A percentile compares a stretch with the other conserved stretches of the same genome.
Conservation (phyloP, 1,284 basidiomycete species). For the Moesziomyces sp. region DNA sequence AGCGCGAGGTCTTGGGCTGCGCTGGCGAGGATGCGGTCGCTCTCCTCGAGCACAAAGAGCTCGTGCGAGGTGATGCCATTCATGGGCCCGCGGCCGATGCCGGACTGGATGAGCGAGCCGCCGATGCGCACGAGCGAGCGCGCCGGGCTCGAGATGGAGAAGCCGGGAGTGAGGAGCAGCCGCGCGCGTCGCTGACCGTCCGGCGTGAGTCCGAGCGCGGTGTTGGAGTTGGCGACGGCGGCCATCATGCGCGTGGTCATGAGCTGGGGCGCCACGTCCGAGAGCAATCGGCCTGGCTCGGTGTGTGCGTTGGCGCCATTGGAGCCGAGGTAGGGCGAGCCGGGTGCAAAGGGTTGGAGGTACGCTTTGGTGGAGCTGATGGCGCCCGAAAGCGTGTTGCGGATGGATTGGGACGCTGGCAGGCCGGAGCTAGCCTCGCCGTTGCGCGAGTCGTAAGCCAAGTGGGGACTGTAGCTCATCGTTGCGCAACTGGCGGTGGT, state of each 20-base stretch:
- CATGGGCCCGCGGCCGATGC: slow-evolving; percentile 57
- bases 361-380: slow-evolving; percentile 57
- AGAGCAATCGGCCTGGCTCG: slow-evolving; percentile 59
- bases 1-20: slow-evolving; percentile 52
- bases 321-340: slow-evolving; percentile 38
- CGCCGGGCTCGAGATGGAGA: slow-evolving; percentile 60
- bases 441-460: slow-evolving; percentile 21
- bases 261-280: slow-evolving; percentile 66
- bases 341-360: slow-evolving; percentile 49
- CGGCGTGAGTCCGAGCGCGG: slow-evolving; percentile 50
- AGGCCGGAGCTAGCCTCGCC: slow-evolving; percentile 27
- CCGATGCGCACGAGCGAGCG: slow-evolving; percentile 62
- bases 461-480: slow-evolving; percentile 39
- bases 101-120: slow-evolving; percentile 52
- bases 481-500: neutral
- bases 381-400: slow-evolving; percentile 45
- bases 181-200: slow-evolving; percentile 51
- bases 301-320: slow-evolving; percentile 20
- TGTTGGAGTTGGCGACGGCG: slow-evolving; percentile 58
- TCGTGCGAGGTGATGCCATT: slow-evolving; percentile 60
- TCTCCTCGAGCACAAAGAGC: slow-evolving; percentile 61
- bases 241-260: slow-evolving; percentile 65
- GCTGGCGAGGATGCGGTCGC: slow-evolving; percentile 60
- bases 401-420: slow-evolving; percentile 34
- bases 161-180: slow-evolving; percentile 54